Evolutionary conservation across 148 eudicot species (phyloP).

Genomic region (Rhododendron henanense): DNA sequence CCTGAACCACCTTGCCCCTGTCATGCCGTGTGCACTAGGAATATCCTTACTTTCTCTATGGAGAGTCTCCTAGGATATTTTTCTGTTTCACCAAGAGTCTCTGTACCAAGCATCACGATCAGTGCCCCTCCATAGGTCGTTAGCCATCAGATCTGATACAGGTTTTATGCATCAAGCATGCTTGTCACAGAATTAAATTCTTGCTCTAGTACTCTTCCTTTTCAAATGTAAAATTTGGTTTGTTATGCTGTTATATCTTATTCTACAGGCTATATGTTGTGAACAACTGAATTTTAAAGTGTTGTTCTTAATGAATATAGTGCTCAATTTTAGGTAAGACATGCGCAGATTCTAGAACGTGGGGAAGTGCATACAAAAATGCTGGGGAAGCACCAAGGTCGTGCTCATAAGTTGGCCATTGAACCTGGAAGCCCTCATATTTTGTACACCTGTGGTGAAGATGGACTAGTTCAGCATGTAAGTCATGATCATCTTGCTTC

Average conservation of each 20-base stretch:
- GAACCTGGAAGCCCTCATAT: slow-evolving; percentile 94
- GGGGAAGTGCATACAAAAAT: slow-evolving; percentile 59
- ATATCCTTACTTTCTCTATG: neutral
- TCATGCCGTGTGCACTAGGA: neutral
- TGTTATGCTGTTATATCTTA: neutral
- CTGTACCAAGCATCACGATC: neutral
- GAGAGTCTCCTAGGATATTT: neutral
- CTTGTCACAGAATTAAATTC: neutral
- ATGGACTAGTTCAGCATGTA: slow-evolving; percentile 85
- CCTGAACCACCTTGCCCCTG: neutral
- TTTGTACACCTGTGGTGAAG: slow-evolving; percentile 85
- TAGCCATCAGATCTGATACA: neutral
- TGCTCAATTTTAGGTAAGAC: slow-evolving; percentile 58
- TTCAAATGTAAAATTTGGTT: neutral
- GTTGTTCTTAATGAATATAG: neutral
- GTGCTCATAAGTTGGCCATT: slow-evolving; percentile 77
- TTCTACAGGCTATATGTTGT: neutral
- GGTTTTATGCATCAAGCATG: neutral
- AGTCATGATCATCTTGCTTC: slow-evolving; percentile 21
- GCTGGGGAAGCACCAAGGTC: slow-evolving; percentile 64
- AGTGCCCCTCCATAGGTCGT: neutral
- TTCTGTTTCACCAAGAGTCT: neutral
- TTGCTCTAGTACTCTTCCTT: neutral
- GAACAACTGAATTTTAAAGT: neutral
- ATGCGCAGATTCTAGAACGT: slow-evolving; percentile 56